Conservation (phyloP, 2,329 filamentous ascomycete species). For the Fusarium albosuccineum region DNA sequence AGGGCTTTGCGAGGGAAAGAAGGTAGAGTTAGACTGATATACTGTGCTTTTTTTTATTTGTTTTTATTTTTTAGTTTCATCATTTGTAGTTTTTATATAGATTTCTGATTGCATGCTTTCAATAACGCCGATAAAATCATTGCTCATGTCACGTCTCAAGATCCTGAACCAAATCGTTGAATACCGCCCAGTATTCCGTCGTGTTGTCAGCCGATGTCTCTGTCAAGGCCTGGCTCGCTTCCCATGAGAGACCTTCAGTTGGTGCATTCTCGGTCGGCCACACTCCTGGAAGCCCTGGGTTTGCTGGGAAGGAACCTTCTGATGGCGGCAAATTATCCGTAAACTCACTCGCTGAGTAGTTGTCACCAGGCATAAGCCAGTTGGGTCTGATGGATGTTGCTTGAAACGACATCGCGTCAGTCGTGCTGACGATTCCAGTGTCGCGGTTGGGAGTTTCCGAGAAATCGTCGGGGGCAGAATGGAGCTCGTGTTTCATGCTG, state of each 20-base stretch:
- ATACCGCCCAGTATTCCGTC: constrained; percentile 6
- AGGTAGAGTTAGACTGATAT: not conserved
- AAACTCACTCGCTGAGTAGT: constrained; percentile 4
- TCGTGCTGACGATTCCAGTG: not conserved
- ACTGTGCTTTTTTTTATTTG: not conserved
- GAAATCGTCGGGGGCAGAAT: constrained; percentile 1
- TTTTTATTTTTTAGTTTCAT: not conserved
- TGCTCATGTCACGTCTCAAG: not conserved
- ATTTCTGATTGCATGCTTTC: not conserved
- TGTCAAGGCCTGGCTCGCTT: constrained; percentile 1
- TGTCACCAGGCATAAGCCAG: not conserved
- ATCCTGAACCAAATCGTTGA: not conserved
- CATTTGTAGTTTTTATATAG: not conserved
- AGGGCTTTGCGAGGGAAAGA: not conserved
- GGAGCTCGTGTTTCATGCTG: constrained; percentile 10
- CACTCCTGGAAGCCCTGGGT: not conserved
- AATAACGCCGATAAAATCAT: not conserved
- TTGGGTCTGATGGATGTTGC: not conserved
- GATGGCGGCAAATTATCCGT: constrained; percentile 1
- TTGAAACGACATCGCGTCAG: constrained; percentile 1
- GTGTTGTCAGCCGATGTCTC: constrained; percentile 2
- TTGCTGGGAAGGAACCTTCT: not conserved
- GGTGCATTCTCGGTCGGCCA: not conserved
- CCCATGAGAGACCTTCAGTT: not conserved
- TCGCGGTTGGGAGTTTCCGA: not conserved